phyloP scores from a whole-genome alignment of 2,329 filamentous ascomycete species.

The Cryphonectria carpinicola region DNA sequence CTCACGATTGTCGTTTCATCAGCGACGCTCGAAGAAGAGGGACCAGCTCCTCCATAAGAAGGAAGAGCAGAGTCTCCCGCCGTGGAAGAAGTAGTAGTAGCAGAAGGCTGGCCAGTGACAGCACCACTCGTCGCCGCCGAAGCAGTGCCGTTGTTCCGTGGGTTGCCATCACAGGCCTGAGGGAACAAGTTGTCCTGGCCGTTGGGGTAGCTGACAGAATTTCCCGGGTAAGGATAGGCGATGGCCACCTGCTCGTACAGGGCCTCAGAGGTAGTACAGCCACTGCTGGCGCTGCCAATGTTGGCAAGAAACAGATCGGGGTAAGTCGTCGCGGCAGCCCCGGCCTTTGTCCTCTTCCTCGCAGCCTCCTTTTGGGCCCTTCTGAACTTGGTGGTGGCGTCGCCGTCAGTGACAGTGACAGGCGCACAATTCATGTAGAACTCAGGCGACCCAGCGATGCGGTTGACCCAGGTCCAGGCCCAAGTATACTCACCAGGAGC shows the following conservation, averaged over 20 bases:
- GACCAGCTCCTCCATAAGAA: not conserved
- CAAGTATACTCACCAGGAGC: conserved; percentile 67
- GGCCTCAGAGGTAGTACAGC: conserved; percentile 57
- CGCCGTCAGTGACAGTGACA: conserved; percentile 52
- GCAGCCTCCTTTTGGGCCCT: conserved; percentile 27
- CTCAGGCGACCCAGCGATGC: conserved; percentile 70
- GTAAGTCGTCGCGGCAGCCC: conserved; percentile 48
- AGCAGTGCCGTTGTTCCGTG: conserved; percentile 27
- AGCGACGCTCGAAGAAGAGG: not conserved
- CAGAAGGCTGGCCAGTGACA: not conserved
- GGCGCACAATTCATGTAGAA: conserved; percentile 80
- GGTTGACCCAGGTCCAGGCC: conserved; percentile 77
- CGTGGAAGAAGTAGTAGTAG: not conserved
- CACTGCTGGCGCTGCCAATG: conserved; percentile 47
- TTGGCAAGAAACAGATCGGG: conserved; percentile 75
- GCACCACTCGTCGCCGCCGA: not conserved
- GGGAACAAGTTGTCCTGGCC: conserved; percentile 38
- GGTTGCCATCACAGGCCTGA: conserved; percentile 39
- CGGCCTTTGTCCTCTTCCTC: conserved; percentile 29
- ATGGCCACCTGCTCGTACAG: conserved; percentile 48
- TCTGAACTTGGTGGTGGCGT: conserved; percentile 30
- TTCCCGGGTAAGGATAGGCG: conserved; percentile 66
- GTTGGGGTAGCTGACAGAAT: conserved; percentile 51
- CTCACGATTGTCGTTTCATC: not conserved
- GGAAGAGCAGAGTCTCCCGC: not conserved